Base-by-base conservation (phyloP, 345 rosid species). In the Nephelium lappaceum region DNA sequence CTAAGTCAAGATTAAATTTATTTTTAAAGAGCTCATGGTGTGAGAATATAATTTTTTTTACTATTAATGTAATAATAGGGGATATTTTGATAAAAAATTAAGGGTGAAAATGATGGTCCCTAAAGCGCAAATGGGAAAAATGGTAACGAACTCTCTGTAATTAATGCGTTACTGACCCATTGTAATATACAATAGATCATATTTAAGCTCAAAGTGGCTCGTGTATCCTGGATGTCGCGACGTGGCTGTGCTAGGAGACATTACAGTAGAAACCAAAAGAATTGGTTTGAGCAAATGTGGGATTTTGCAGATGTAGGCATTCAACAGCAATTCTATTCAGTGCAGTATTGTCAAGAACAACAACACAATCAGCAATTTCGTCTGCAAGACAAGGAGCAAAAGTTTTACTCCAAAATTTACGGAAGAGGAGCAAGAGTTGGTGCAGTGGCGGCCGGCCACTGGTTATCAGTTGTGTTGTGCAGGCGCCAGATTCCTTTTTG, bases 161-260 rank as follows among this genome's bases (percentile, higher is more conserved):
- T 31, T 31, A 31, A 31, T 4, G 36, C 3, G 36, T 31, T 2
- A 31, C 36, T 31, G 3, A 31, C 36, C 36, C 36, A 31, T 2
- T 31, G 3, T 31, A 3, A 31, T 31, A 31, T 31, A 31, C 3
- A 31, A 31, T 31, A 31, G 36, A 31, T 31, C 36, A 4, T 2
- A 31, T 31, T 31, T 31, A 31, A 2, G 36, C 36, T 31, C 36
- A 31, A 31, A 31, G 74, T 94, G 93, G 83, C 94, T 96, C 97
- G 94, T 96, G 79, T 96, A 96, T 58, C 99, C 98, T 61, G 99
- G 98, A 88, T 96, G 92, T 69, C 98, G 89, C 81, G 93, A 77
- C 7, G 98, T 96, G 42, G 99, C 93, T 67, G 98, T 96, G 88
- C 99, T 96, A 12, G 99, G 98, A 77, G 99, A 96, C 98, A 96